Evolutionary conservation across 208 protist genomes (phyloP), one percentile per base, ranked within the genome.

Genomic region (Leishmania aethiopica): DNA sequence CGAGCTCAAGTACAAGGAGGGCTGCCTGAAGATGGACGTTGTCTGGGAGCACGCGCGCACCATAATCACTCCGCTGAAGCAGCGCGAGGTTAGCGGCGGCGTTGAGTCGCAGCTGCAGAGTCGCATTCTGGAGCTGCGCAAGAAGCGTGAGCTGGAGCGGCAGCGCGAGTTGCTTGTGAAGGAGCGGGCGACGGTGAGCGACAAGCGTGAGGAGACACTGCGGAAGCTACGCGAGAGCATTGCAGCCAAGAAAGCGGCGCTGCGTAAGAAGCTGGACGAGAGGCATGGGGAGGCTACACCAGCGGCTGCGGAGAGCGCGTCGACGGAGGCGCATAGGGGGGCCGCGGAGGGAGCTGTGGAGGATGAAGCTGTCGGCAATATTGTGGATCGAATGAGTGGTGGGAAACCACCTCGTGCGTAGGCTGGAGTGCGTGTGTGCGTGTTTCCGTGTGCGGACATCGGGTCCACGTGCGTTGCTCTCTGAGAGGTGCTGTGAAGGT

Each of bases 31-130:
- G 85, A 95, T 96, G 89, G 94, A 97, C 79, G 77, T 97, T 57
- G 91, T 94, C 25, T 97, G 94, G 93, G 94, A 97, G 82, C 94
- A 97, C 83, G 94, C 94, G 6, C 88, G 94, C 67, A 96, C 94
- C 42, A 95, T 97, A 57, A 91, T 96, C 79, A 89, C 91, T 10
- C 88, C 92, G 47, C 83, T 97, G 53, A 80, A 78, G 74, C 92
- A 95, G 81, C 93, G 94, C 32, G 88, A 90, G 74, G 84, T 87
- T 17, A 88, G 87, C 62, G 92, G 89, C 13, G 93, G 93, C 22
- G 91, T 95, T 11, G 92, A 96, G 88, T 94, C 92, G 71, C 92
- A 94, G 80, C 81, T 97, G 79, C 92, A 96, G 78, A 92, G 82
- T 73, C 90, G 93, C 19, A 95, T 97, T 70, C 57, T 95, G n/a